A percentile compares a stretch with the other conserved stretches of the same genome.
Conservation (phyloP, 345 rosid species). For the Camelina hispida region DNA sequence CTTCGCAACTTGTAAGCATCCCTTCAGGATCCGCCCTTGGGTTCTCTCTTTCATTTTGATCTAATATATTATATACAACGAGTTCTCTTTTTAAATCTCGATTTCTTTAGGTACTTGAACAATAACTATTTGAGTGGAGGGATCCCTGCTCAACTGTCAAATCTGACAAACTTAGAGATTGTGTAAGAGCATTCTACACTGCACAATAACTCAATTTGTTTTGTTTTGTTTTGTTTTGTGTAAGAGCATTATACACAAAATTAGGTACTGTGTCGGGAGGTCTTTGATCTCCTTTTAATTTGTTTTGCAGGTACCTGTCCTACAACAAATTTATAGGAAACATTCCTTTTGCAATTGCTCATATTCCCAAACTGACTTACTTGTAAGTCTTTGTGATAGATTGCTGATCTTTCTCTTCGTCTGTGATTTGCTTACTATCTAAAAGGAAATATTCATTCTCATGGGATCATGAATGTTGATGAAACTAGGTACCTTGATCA, state of each 20-base stretch:
- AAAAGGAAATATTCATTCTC: constrained; percentile 4
- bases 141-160: constrained; percentile 89
- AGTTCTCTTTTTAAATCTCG: constrained; percentile 19
- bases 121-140: constrained; percentile 95
- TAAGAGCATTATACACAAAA: constrained; percentile 56
- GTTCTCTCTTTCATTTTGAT: background rate
- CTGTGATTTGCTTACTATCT: background rate
- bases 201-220: background rate
- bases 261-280: background rate
- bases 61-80: background rate
- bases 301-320: constrained; percentile 71
- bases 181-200: constrained; percentile 67
- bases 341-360: constrained; percentile 75
- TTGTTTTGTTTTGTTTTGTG: too few relatives aligned
- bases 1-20: constrained; percentile 84
- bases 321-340: constrained; percentile 81
- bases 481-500: constrained; percentile 88
- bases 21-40: constrained; percentile 4
- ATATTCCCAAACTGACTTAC: constrained; percentile 77
- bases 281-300: constrained; percentile 19
- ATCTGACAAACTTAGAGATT: constrained; percentile 86
- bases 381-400: constrained; percentile 58
- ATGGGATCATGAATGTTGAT: constrained; percentile 19
- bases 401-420: background rate
- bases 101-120: constrained; percentile 66